A percentile compares a stretch with the other conserved stretches of the same genome.
Conservation (phyloP, 345 rosid species). For the Pelargonium nanum region DNA sequence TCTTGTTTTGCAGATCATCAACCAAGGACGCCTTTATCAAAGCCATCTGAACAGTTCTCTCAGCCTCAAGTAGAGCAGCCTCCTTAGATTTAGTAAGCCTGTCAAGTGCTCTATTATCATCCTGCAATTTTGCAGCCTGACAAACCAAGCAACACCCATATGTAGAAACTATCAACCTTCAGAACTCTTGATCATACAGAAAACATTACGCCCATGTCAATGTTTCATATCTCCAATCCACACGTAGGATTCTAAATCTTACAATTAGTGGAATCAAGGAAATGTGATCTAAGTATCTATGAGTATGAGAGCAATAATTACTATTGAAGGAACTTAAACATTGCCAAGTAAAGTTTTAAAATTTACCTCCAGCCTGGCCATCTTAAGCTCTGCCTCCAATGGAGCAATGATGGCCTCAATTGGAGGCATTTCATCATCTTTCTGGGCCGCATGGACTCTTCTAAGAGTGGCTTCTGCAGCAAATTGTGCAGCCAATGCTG, state of each 20-base stretch:
- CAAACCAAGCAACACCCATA: slow-evolving; percentile 1
- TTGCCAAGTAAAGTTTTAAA: slow-evolving; percentile 6
- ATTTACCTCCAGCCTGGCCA: slow-evolving; percentile 33
- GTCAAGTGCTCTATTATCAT: slow-evolving; percentile 40
- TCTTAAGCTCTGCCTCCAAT: slow-evolving; percentile 42
- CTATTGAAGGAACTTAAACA: neutral
- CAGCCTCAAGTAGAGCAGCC: slow-evolving; percentile 44
- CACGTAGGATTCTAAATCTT: neutral
- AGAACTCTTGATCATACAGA: neutral
- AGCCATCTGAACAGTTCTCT: slow-evolving; percentile 40
- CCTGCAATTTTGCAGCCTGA: slow-evolving; percentile 36
- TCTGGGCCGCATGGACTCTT: slow-evolving; percentile 46
- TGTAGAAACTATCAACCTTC: neutral
- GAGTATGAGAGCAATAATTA: neutral
- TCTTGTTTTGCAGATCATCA: slow-evolving; percentile 45
- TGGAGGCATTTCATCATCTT: slow-evolving; percentile 49
- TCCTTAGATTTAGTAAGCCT: slow-evolving; percentile 46
- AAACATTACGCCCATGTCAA: too few species aligned
- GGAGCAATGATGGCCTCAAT: slow-evolving; percentile 45
- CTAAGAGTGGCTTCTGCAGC: slow-evolving; percentile 46
- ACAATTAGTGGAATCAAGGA: neutral
- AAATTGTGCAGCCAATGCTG: slow-evolving; percentile 41
- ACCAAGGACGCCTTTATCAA: slow-evolving; percentile 41
- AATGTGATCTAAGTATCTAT: neutral
- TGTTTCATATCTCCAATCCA: too few species aligned